Conservation (phyloP, 1,284 basidiomycete genomes). For the Leccinum fuscescens region DNA sequence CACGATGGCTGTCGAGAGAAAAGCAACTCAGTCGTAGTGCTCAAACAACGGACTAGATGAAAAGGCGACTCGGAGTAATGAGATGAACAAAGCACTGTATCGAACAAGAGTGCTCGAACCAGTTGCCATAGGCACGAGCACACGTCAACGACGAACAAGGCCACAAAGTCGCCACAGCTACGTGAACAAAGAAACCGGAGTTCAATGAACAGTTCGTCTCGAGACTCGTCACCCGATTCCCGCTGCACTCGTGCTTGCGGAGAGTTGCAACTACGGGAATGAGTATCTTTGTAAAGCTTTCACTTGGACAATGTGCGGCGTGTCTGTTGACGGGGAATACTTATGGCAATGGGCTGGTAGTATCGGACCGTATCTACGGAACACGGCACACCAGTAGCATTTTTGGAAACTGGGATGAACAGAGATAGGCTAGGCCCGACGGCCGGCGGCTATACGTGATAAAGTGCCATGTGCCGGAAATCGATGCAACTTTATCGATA, state of each 20-base stretch:
- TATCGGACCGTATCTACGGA: not conserved
- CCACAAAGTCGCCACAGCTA: not conserved
- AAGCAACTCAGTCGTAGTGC: not conserved
- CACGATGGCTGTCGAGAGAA: not conserved
- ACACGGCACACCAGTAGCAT: not conserved
- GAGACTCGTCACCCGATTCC: no score
- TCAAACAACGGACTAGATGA: not conserved
- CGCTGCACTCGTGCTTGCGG: not conserved
- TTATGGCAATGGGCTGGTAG: no score
- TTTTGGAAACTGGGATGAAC: slow-evolving; percentile 1
- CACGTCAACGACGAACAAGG: not conserved
- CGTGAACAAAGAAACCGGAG: not conserved
- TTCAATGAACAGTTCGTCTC: no score
- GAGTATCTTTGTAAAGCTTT: no score
- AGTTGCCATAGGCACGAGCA: not conserved
- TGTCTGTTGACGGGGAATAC: not conserved
- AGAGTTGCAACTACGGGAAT: not conserved
- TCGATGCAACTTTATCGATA: slow-evolving; percentile 1
- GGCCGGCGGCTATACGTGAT: not conserved
- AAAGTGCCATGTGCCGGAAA: not conserved
- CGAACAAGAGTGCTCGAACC: not conserved
- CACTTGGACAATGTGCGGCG: not conserved
- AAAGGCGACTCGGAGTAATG: no score
- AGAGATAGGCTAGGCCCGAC: not conserved
- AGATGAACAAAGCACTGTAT: not conserved